Conservation (phyloP, 116 monocot species). For the Zostera marina region DNA sequence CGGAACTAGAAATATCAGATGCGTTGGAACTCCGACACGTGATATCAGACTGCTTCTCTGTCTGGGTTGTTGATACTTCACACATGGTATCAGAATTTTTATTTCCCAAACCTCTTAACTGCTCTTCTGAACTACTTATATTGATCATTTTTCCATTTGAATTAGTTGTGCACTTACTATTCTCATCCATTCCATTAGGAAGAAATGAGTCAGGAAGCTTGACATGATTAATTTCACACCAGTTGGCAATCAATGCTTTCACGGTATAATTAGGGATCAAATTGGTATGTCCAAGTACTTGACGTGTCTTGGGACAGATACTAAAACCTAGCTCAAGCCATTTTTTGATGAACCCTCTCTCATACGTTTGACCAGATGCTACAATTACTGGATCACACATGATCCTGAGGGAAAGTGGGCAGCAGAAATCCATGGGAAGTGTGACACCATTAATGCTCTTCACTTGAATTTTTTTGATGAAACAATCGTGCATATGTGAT, state of each 20-base stretch:
- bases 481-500: constrained; percentile 50
- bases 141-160: constrained; percentile 15
- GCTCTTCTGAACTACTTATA: constrained; percentile 15
- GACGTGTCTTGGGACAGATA: constrained; percentile 56
- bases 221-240: constrained; percentile 66
- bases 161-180: constrained; percentile 3
- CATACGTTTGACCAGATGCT: constrained; percentile 74
- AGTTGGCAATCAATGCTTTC: constrained; percentile 56
- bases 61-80: constrained; percentile 14
- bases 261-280: constrained; percentile 65
- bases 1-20: constrained; percentile 13
- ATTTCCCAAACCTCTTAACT: background rate
- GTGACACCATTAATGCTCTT: constrained; percentile 50
- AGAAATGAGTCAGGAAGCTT: constrained; percentile 45
- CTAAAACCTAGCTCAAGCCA: constrained; percentile 52
- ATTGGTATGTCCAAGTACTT: constrained; percentile 29
- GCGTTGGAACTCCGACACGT: too few relatives aligned
- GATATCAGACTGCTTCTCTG: constrained; percentile 8
- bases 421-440: constrained; percentile 44
- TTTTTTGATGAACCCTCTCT: constrained; percentile 50
- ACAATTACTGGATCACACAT: constrained; percentile 82
- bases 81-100: constrained; percentile 8
- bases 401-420: constrained; percentile 57
- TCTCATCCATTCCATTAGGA: constrained; percentile 22
- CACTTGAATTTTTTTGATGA: constrained; percentile 46